Evolutionary conservation across 2,329 filamentous ascomycete species (phyloP).

Genomic region (Escovopsis weberi): DNA sequence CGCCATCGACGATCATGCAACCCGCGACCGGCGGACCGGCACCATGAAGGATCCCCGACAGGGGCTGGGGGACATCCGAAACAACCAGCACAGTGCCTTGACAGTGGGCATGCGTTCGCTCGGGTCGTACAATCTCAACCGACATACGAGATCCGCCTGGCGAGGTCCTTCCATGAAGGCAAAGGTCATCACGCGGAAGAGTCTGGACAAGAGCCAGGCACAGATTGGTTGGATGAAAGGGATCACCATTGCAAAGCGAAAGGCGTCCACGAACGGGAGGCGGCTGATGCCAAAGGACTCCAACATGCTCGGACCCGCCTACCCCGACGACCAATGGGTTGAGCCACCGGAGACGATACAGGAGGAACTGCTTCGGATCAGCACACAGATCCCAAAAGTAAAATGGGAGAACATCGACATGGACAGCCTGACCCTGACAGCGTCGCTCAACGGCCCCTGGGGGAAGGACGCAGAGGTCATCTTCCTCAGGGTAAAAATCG

Average conservation of each 20-base stretch:
- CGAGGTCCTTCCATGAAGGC: slow-evolving; percentile 45
- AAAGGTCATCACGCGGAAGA: slow-evolving; percentile 27
- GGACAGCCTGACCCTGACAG: slow-evolving; percentile 42
- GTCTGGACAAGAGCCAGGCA: slow-evolving; percentile 33
- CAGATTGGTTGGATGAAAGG: slow-evolving; percentile 59
- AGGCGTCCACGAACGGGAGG: slow-evolving; percentile 25
- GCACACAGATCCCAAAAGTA: slow-evolving; percentile 46
- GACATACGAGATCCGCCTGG: slow-evolving; percentile 28
- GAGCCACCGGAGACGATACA: slow-evolving; percentile 47
- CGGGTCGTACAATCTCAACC: slow-evolving; percentile 9
- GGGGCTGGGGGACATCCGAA: slow-evolving; percentile 24
- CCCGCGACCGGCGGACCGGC: slow-evolving; percentile 41
- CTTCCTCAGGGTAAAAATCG: slow-evolving; percentile 46
- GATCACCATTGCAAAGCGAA: slow-evolving; percentile 47
- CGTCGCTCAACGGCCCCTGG: slow-evolving; percentile 53
- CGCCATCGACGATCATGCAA: slow-evolving; percentile 46
- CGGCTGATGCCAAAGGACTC: slow-evolving; percentile 39
- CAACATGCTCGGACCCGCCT: slow-evolving; percentile 34
- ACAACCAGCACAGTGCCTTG: slow-evolving; percentile 26
- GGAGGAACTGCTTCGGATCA: slow-evolving; percentile 50
- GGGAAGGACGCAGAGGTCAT: slow-evolving; percentile 40
- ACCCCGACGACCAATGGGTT: slow-evolving; percentile 42
- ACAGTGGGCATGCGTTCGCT: slow-evolving; percentile 29
- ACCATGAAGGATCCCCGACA: slow-evolving; percentile 49
- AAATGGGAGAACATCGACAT: slow-evolving; percentile 51